Conservation (phyloP, 371 early-diverging fungal genomes). For the Apophysomyces sp. region DNA sequence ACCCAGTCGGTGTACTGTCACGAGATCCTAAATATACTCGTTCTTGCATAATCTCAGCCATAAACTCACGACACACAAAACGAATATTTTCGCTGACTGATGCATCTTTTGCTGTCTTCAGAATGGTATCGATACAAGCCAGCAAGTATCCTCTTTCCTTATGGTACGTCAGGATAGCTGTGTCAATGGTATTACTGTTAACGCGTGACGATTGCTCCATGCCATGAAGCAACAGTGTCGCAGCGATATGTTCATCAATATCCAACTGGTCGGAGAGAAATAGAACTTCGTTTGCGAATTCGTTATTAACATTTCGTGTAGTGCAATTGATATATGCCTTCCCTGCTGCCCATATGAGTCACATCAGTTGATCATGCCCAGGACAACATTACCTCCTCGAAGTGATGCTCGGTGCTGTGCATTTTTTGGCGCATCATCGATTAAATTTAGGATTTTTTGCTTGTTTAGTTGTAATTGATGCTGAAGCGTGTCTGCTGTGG, state of each 20-base stretch:
- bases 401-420: conserved; percentile 45
- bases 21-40: background rate
- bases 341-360: conserved; percentile 13
- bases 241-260: conserved; percentile 78
- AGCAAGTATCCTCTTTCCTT: conserved; percentile 69
- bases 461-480: conserved; percentile 30
- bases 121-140: conserved; percentile 58
- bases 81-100: conserved; percentile 49
- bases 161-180: conserved; percentile 70
- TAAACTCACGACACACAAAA: conserved; percentile 29
- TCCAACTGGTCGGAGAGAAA: conserved; percentile 79
- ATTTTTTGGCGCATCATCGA: conserved; percentile 52
- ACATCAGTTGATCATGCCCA: background rate
- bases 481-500: conserved; percentile 14
- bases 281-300: conserved; percentile 65
- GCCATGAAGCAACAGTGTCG: conserved; percentile 69
- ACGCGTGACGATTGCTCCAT: conserved; percentile 33
- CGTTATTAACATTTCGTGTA: conserved; percentile 61
- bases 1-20: conserved; percentile 2
- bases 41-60: conserved; percentile 19
- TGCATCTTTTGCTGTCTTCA: conserved; percentile 54
- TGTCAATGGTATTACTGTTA: conserved; percentile 39
- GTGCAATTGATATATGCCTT: conserved; percentile 53
- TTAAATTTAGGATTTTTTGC: conserved; percentile 36
- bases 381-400: conserved; percentile 42